phyloP scores from a whole-genome alignment of 345 rosid species.

The Pistacia integerrima region DNA sequence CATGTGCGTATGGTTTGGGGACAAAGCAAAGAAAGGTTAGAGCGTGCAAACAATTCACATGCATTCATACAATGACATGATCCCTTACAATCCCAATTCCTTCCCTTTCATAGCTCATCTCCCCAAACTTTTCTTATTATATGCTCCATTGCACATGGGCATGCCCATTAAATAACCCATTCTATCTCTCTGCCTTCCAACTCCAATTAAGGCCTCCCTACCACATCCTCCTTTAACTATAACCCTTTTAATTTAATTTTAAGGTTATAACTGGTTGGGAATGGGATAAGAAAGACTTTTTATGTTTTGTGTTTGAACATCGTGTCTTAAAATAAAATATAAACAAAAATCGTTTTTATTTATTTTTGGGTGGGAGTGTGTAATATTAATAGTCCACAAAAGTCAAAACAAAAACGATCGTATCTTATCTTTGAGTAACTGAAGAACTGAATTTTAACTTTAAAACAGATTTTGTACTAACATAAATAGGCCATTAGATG shows the following conservation, averaged over 20 bases:
- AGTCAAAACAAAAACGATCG: not conserved
- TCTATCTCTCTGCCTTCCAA: conserved; percentile 11
- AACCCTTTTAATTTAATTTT: too few relatives aligned
- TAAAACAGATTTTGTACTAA: not conserved
- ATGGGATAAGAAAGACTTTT: too few relatives aligned
- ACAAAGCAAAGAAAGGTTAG: conserved; percentile 43
- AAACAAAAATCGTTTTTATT: not conserved
- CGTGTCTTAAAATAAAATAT: not conserved
- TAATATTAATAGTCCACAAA: too few relatives aligned
- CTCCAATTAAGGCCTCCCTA: not conserved
- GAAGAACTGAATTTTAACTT: conserved; percentile 1
- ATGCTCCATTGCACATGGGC: conserved; percentile 21
- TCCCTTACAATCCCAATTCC: conserved; percentile 2
- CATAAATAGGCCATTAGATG: not conserved
- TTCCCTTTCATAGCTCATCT: conserved; percentile 40
- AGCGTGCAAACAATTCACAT: conserved; percentile 49
- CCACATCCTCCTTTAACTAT: too few relatives aligned
- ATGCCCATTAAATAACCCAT: conserved; percentile 17
- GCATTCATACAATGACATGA: conserved; percentile 30
- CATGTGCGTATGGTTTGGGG: conserved; percentile 58
- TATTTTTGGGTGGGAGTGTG: too few relatives aligned
- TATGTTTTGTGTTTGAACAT: too few relatives aligned
- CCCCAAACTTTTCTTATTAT: conserved; percentile 16
- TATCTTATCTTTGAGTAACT: not conserved
- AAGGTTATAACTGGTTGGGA: too few relatives aligned